phyloP scores from a whole-genome alignment of 257 asterid species.

The Fraxinus anomala region DNA sequence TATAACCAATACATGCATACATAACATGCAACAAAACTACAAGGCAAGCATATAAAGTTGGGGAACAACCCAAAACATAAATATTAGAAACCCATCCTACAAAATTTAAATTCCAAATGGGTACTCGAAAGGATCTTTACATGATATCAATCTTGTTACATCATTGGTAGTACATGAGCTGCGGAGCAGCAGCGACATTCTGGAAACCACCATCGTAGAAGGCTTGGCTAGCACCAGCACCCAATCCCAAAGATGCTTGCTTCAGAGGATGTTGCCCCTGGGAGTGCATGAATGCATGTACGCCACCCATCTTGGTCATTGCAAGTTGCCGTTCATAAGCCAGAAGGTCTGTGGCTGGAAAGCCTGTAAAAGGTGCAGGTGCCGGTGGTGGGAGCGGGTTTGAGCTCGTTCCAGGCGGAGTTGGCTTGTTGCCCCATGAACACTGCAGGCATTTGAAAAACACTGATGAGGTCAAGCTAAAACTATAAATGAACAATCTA shows the following conservation, averaged over 20 bases:
- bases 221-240: conserved; percentile 48
- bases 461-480: no score
- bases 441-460: conserved; percentile 30
- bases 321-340: conserved; percentile 47
- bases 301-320: conserved; percentile 47
- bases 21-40: no score
- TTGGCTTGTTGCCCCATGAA: conserved; percentile 59
- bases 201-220: conserved; percentile 55
- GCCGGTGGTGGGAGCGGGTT: conserved; percentile 53
- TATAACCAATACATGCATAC: no score
- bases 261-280: conserved; percentile 31
- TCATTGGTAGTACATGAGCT: conserved; percentile 51
- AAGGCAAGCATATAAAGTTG: no score
- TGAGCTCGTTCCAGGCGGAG: conserved; percentile 47
- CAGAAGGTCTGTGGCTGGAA: conserved; percentile 37
- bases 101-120: no score
- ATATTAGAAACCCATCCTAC: no score
- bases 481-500: no score
- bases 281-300: conserved; percentile 13
- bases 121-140: no score
- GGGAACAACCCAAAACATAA: no score
- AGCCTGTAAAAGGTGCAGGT: conserved; percentile 35
- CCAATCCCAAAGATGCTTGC: conserved; percentile 28
- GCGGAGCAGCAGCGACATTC: conserved; percentile 50
- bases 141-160: no score